phyloP scores from a whole-genome alignment of 768 basidiomycete species.

The Auriculariales sp. region DNA sequence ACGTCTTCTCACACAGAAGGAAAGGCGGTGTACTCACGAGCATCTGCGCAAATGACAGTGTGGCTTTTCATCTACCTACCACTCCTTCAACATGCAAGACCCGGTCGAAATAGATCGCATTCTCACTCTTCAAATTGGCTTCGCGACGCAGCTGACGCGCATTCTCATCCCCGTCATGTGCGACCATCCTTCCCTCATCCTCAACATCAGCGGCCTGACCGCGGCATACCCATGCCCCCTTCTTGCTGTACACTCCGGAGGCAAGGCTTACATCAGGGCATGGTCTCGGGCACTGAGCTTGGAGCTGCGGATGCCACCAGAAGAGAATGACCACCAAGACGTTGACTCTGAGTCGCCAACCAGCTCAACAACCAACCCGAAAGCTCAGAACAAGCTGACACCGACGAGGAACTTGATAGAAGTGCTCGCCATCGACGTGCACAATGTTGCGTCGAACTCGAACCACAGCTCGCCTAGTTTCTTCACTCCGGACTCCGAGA shows the following conservation, averaged over 20 bases:
- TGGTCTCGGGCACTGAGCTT: neutral
- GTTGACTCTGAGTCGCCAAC: too few species aligned
- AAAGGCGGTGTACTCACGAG: too few species aligned
- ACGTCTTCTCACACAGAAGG: too few species aligned
- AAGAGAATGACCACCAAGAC: neutral
- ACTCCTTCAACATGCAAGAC: neutral
- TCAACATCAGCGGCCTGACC: neutral
- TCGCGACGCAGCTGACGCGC: neutral
- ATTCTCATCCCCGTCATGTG: neutral
- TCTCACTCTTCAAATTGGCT: neutral
- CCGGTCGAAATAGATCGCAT: neutral
- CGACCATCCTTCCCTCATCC: neutral
- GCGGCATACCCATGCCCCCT: neutral
- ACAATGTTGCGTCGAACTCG: neutral
- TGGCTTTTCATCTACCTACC: neutral
- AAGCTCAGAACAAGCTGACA: too few species aligned
- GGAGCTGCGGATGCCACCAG: neutral
- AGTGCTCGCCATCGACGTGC: neutral
- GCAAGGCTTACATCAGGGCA: neutral
- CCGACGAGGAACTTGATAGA: too few species aligned
- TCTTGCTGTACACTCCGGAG: neutral
- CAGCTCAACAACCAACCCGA: too few species aligned
- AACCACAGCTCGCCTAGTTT: neutral
- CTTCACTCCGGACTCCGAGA: neutral
- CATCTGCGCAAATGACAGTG: too few species aligned